A percentile compares a stretch with the other conserved stretches of the same genome.
Conservation (phyloP, 2,329 filamentous ascomycete genomes). For the Capronia americana region DNA sequence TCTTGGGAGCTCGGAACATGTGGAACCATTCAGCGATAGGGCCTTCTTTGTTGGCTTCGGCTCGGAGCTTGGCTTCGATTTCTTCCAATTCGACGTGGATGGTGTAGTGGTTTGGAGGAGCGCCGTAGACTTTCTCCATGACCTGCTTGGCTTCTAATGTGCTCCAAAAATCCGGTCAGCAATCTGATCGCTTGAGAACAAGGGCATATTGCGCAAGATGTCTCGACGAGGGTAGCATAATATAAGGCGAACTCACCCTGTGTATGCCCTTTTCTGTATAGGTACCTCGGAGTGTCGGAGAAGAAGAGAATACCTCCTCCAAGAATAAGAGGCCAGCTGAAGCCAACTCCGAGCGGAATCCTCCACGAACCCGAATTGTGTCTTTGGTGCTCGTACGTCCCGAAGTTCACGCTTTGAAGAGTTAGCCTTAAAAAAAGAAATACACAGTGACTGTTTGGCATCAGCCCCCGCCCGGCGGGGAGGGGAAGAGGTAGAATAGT, state of each 20-base stretch:
- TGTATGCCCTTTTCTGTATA: slow-evolving; percentile 62
- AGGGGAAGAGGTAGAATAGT: neutral
- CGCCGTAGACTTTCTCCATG: slow-evolving; percentile 62
- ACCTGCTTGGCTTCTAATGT: slow-evolving; percentile 53
- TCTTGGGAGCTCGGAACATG: slow-evolving; percentile 56
- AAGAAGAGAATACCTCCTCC: slow-evolving; percentile 61
- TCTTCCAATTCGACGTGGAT: slow-evolving; percentile 63
- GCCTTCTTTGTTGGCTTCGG: slow-evolving; percentile 59
- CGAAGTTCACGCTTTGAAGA: slow-evolving; percentile 45
- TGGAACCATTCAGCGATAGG: slow-evolving; percentile 51
- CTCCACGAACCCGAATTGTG: slow-evolving; percentile 49
- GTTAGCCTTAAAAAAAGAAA: neutral
- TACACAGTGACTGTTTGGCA: too few species aligned
- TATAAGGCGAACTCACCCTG: slow-evolving; percentile 43
- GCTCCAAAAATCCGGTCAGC: neutral
- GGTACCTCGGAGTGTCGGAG: slow-evolving; percentile 64
- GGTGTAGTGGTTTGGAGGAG: slow-evolving; percentile 61
- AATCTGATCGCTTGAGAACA: neutral
- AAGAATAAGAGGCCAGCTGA: slow-evolving; percentile 62
- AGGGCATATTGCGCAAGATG: neutral
- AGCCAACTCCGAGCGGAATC: slow-evolving; percentile 62
- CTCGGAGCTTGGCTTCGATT: slow-evolving; percentile 61
- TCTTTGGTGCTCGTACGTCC: slow-evolving; percentile 44
- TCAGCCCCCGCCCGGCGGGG: too few species aligned
- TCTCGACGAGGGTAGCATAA: neutral